Conservation (phyloP, 1,139 yeast species). For the Candida pseudoviswanathii region DNA sequence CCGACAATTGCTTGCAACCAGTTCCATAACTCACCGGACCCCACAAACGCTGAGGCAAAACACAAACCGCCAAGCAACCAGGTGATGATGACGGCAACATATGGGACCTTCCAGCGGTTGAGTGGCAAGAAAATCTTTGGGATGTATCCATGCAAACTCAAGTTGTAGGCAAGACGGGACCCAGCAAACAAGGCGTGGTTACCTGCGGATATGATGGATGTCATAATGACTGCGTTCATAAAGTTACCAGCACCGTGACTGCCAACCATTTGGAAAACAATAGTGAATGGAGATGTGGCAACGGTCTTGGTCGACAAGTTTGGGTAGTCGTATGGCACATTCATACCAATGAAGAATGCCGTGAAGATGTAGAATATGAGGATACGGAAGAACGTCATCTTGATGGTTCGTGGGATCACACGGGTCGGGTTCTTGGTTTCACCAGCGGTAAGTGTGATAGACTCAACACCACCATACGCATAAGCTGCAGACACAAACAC, state of each 20-base stretch:
- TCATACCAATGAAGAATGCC: constrained; percentile 49
- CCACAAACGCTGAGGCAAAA: constrained; percentile 46
- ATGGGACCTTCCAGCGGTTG: constrained; percentile 40
- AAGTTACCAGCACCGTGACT: constrained; percentile 47
- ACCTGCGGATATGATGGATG: constrained; percentile 49
- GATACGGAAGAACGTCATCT: constrained; percentile 58
- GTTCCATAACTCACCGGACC: constrained; percentile 46
- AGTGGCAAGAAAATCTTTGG: constrained; percentile 37
- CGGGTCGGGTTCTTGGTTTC: constrained; percentile 62
- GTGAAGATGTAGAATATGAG: constrained; percentile 42
- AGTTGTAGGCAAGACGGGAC: constrained; percentile 42
- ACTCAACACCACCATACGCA: constrained; percentile 71
- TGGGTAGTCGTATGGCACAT: constrained; percentile 44
- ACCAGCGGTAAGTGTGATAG: constrained; percentile 66
- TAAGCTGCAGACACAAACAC: constrained; percentile 58
- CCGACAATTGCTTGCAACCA: constrained; percentile 50
- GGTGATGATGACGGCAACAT: constrained; percentile 42
- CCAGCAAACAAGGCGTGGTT: constrained; percentile 50
- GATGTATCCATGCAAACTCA: constrained; percentile 44
- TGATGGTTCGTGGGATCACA: constrained; percentile 59
- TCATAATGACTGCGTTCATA: constrained; percentile 48
- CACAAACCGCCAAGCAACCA: constrained; percentile 47
- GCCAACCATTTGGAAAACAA: constrained; percentile 57
- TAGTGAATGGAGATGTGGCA: constrained; percentile 65
- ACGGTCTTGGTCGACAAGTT: constrained; percentile 41